phyloP scores from a whole-genome alignment of 305 asterid genomes.

The Petunia hybrid region DNA sequence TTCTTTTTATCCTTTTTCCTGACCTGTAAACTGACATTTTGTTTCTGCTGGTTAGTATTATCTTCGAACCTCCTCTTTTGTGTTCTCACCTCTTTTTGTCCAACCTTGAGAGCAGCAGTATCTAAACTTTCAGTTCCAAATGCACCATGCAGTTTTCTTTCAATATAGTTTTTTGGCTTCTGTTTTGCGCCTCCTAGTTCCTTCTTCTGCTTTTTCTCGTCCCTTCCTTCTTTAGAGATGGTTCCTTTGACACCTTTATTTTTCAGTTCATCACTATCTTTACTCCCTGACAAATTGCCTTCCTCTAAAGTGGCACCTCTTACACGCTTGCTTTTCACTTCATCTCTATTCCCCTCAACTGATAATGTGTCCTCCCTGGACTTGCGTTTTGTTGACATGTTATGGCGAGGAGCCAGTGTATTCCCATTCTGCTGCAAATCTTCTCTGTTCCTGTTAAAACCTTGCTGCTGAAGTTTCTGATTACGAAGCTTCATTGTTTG shows the following conservation, averaged over 20 bases:
- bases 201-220: slow-evolving; percentile 45
- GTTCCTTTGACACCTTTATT: slow-evolving; percentile 40
- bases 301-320: slow-evolving; percentile 40
- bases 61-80: slow-evolving; percentile 46
- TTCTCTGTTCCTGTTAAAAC: slow-evolving; percentile 36
- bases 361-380: slow-evolving; percentile 47
- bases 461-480: slow-evolving; percentile 65
- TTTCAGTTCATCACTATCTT: slow-evolving; percentile 38
- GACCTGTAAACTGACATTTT: slow-evolving; percentile 40
- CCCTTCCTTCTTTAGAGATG: slow-evolving; percentile 40
- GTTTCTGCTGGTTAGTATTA: slow-evolving; percentile 44
- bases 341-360: slow-evolving; percentile 42
- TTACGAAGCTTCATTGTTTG: slow-evolving; percentile 77
- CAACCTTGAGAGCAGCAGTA: slow-evolving; percentile 41
- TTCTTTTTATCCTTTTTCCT: slow-evolving; percentile 66
- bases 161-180: slow-evolving; percentile 35
- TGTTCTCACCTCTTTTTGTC: slow-evolving; percentile 38
- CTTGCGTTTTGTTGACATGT: slow-evolving; percentile 61
- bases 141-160: slow-evolving; percentile 37
- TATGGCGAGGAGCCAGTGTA: slow-evolving; percentile 32
- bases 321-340: slow-evolving; percentile 37
- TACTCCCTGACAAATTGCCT: slow-evolving; percentile 42
- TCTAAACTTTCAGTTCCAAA: slow-evolving; percentile 32
- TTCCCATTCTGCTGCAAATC: slow-evolving; percentile 42
- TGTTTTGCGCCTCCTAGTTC: slow-evolving; percentile 37